These are phyloP conservation scores for Reticulascus tulasneorum DNA, from an alignment of 2,329 filamentous ascomycete species.

Conservation along the genomic window DNA sequence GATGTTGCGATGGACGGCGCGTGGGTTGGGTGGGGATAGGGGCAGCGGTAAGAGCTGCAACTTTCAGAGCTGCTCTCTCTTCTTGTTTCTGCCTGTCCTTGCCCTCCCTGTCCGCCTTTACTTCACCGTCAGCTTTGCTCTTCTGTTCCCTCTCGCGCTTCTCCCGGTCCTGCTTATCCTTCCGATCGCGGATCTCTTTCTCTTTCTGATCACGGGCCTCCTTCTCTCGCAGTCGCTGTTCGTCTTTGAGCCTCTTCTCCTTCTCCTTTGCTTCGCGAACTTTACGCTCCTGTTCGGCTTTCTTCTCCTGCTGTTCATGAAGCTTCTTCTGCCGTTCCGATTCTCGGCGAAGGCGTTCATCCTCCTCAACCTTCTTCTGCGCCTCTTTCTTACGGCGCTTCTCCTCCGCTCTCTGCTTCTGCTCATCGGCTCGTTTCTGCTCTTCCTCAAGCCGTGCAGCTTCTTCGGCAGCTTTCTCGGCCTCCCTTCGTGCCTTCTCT, in stretches of 20 bases:
- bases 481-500: slow-evolving; percentile 81
- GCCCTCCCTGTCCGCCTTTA: slow-evolving; percentile 31
- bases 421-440: slow-evolving; percentile 74
- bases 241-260: slow-evolving; percentile 82
- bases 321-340: slow-evolving; percentile 74
- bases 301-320: slow-evolving; percentile 80
- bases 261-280: slow-evolving; percentile 55
- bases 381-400: slow-evolving; percentile 88
- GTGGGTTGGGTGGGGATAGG: slow-evolving; percentile 39
- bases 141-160: slow-evolving; percentile 50
- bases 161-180: slow-evolving; percentile 55
- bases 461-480: slow-evolving; percentile 85
- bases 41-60: slow-evolving; percentile 31
- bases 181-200: slow-evolving; percentile 54
- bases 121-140: slow-evolving; percentile 25
- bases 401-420: slow-evolving; percentile 78
- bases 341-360: slow-evolving; percentile 80
- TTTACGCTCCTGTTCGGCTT: slow-evolving; percentile 82
- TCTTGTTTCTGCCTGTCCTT: slow-evolving; percentile 41
- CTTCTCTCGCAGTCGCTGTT: slow-evolving; percentile 74
- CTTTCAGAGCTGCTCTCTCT: slow-evolving; percentile 32
- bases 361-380: slow-evolving; percentile 84
- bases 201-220: slow-evolving; percentile 68
- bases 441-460: slow-evolving; percentile 72
- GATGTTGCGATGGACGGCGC: slow-evolving; percentile 30